Base-by-base conservation (phyloP, 1,284 basidiomycete genomes). In the Cystobasidium pallidum region DNA sequence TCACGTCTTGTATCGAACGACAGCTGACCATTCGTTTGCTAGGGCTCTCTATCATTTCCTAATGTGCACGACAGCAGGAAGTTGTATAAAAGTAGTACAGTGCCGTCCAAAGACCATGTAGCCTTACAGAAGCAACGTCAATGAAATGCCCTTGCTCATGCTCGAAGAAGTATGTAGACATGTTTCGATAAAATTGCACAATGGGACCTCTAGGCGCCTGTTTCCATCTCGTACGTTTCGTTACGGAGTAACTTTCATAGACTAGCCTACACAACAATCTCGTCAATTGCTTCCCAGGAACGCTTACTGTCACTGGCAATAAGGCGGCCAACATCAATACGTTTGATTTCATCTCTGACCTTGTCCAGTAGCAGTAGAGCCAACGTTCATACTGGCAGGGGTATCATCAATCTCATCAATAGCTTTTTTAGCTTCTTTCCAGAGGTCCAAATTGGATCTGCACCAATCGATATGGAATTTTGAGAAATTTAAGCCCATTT, bases 391-490 rank as follows among this genome's bases (percentile, higher is more conserved):
- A 47, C 34, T 51, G 30, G 68, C 68, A 41, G 70, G 70, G 21
- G 63, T 17, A 47, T 72, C 70, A 54, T 91, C 89, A 80, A 99
- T 93, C 80, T 88, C 89, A 58, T 88, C 87, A 75, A 96, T 91
- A 78, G 94, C 93, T 75, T 86, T 86, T 84, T 93, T 93, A 11
- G 93, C 95, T 77, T 92, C 92, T 82, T 96, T 89, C 95, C 95
- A 99, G 67, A 90, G 91, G 79, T 95, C 91, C 70, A 98, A 84
- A 81, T 98, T 98, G 93, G 96, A 32, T 59, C 30, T 55, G 80
- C 93, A 95, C 91, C 93, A 97, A 75, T 99, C 95, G 61, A 91
- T 87, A 81, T 99, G 96, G 74, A 89, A 89, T 76, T 86, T 86
- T 0, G 93, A 92, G 85, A 97, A 90, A 78, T 88, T 87, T 75